Percentiles rank a stretch among this genome's conserved stretches.
Evolutionary conservation across 1,284 basidiomycete species (phyloP).

Genomic region (Kwoniella shivajii): DNA sequence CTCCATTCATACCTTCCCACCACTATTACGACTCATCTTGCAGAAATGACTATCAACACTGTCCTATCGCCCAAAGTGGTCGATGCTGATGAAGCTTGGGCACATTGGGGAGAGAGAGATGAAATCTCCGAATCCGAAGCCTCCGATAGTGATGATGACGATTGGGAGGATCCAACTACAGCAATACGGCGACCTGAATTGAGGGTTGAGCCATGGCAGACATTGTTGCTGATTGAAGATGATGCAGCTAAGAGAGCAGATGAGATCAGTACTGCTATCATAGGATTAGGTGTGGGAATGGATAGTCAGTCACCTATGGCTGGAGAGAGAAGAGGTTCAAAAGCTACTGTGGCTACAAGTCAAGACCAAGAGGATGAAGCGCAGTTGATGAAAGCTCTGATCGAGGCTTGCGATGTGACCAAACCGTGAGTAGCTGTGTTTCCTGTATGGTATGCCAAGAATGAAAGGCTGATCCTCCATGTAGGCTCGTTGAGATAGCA

Average conservation of each 20-base stretch:
- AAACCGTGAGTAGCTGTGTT: conserved; percentile 38
- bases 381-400: conserved; percentile 65
- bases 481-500: conserved; percentile 81
- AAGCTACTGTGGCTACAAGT: conserved; percentile 19
- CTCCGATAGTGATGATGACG: conserved; percentile 58
- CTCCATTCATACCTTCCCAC: conserved; percentile 56
- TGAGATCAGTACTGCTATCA: conserved; percentile 26
- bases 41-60: conserved; percentile 73
- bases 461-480: conserved; percentile 1
- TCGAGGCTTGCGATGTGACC: conserved; percentile 63
- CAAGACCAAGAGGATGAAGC: conserved; percentile 60
- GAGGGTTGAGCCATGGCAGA: conserved; percentile 84
- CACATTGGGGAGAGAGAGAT: conserved; percentile 56
- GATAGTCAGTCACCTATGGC: conserved; percentile 1
- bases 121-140: conserved; percentile 56
- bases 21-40: conserved; percentile 73
- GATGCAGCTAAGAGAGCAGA: conserved; percentile 24
- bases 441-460: no score
- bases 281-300: conserved; percentile 24
- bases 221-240: conserved; percentile 67
- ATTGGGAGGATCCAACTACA: conserved; percentile 54
- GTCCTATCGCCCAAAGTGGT: conserved; percentile 71
- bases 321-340: conserved; percentile 28
- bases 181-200: conserved; percentile 43
- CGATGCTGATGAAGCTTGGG: conserved; percentile 64